A percentile compares a stretch with the other conserved stretches of the same genome.
phyloP scores from a whole-genome alignment of 768 basidiomycete species.

The Kwoniella mangroviensis region DNA sequence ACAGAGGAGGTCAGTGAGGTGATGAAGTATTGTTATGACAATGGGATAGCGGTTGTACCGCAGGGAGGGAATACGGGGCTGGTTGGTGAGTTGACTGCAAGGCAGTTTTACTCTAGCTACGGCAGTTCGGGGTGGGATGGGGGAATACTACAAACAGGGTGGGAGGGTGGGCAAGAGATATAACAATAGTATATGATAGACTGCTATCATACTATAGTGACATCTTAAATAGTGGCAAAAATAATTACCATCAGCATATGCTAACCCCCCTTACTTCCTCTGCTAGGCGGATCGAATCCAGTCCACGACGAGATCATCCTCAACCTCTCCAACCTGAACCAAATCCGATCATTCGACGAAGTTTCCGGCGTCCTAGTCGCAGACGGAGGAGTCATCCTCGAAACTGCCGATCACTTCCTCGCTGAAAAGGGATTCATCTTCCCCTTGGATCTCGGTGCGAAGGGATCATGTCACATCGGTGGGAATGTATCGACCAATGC shows the following conservation, averaged over 20 bases:
- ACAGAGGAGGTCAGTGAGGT: conserved; percentile 86
- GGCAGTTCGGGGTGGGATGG: conserved; percentile 2
- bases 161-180: background rate
- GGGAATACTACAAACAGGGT: background rate
- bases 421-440: conserved; percentile 89
- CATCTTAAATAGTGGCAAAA: background rate
- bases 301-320: conserved; percentile 84
- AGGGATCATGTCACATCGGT: conserved; percentile 98
- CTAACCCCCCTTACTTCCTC: background rate
- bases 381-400: conserved; percentile 92
- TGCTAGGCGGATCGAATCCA: conserved; percentile 75
- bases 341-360: conserved; percentile 61
- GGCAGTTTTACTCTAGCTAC: background rate
- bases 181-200: background rate
- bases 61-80: conserved; percentile 99
- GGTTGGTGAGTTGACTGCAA: conserved; percentile 66
- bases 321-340: conserved; percentile 78
- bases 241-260: background rate
- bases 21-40: conserved; percentile 80
- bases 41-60: conserved; percentile 85
- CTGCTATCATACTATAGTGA: background rate
- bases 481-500: conserved; percentile 98
- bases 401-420: conserved; percentile 82
- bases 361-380: conserved; percentile 78
- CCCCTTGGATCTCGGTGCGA: conserved; percentile 93